Evolutionary conservation across 2,329 filamentous ascomycete species (phyloP), one percentile per base, ranked within the genome.

Genomic region (Penicillium psychrosexuale): DNA sequence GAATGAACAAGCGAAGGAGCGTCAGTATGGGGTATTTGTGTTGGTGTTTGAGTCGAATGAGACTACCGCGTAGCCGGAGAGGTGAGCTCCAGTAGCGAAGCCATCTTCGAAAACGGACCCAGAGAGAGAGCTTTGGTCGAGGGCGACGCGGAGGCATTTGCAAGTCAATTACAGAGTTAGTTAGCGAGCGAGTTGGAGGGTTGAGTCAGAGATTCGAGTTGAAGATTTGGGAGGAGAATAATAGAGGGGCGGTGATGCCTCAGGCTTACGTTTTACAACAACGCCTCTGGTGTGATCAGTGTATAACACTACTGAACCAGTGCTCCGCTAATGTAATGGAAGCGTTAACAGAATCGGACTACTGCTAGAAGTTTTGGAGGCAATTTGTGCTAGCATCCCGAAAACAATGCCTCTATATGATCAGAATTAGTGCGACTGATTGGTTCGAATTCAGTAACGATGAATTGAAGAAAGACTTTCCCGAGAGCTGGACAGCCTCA

Each of bases 1-100:
- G 65, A 8, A 64, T 53, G 22, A 66, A 61, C 43, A 69, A 24
- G 19, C 58, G 57, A 8, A 69, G 33, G 3, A 69, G 55, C 2
- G 58, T 42, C 6, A 61, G 55, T 4, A 61, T 43, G 9, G 66
- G 64, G 22, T 60, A 47, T 38, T 61, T 52, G 38, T 66, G 53
- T 2, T 43, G 5, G 38, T 62, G 54, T 3, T 38, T 54, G 8
- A 68, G 60, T 33, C 66, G 63, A 11, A 47, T 52, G 33, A 63
- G 49, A 34, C 61, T 68, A 27, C 53, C 36, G 15, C 64, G 59
- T 27, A 69, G 30, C 8, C 52, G 55, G 12, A 69, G 57, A 12
- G 63, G 66, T 43, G 56, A 61, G 1, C 5, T 3, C 7, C n/a
- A 28, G 11, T 28, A 38, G 33, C 33, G 34, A 17, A 48, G 8